Base-by-base conservation (phyloP, 2,329 filamentous ascomycete genomes). In the Knoxdaviesia capensis region DNA sequence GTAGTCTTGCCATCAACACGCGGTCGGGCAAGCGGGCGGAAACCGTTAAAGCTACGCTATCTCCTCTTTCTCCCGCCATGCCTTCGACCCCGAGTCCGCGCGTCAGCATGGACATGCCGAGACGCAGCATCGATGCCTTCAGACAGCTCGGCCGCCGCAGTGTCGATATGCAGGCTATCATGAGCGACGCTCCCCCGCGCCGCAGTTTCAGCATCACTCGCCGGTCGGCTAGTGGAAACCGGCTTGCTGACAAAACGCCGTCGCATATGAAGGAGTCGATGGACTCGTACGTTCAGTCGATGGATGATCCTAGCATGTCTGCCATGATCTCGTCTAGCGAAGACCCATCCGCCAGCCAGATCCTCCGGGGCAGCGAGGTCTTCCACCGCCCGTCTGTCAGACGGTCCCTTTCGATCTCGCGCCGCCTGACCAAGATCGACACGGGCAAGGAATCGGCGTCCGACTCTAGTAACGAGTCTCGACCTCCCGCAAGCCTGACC, bases 301-400 rank as follows among this genome's bases (percentile, higher is more conserved):
- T 52, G 69, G 83, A 83, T 41, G 81, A 80, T 38, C 79, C 76
- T 0, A 84, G 77, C 52, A 58, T 80, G 43, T 87, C 81, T 1
- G 83, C 76, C 3, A 63, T 78, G 32, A 66, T 79, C 2, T 82
- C 80, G 4, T 77, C 74, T 1, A 73, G 71, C 42, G 80, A 87
- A 36, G 83, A 87, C 44, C 77, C 80, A 39, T 92, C 87, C 29
- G 88, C 83, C 3, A 96, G 88, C 54, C 86, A 94, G 57, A 94
- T 96, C 34, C 62, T 98, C 6, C 72, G 74, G 42, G 76, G 82
- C 33, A 94, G 86, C 50, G 84, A 90, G 50, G 80, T 94, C 6
- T 96, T 98, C 52, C 77, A 81, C 49, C 78, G 77, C 30, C 85
- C 85, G 10, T 82, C 79, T 0, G 71, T 86, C 52, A 66, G 62